phyloP scores from a whole-genome alignment of 1,139 yeast species.

The Geotrichum restrictum region DNA sequence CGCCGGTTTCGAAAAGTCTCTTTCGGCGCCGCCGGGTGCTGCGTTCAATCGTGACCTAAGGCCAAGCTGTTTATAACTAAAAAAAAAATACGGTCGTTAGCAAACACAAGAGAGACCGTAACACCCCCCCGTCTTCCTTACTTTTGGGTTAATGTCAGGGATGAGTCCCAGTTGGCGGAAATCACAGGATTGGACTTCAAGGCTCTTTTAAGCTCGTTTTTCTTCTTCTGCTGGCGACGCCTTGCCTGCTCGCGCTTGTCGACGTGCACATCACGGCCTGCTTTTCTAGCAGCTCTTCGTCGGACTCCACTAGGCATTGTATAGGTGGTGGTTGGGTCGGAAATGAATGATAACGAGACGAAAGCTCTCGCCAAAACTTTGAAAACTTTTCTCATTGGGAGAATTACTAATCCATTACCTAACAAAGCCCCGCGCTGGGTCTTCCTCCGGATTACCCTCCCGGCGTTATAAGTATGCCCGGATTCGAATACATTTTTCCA shows the following conservation, averaged over 20 bases:
- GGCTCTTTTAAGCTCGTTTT: conserved; percentile 11
- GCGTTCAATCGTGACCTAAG: conserved; percentile 61
- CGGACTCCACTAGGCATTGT: conserved; percentile 55
- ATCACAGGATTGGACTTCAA: conserved; percentile 60
- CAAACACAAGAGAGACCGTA: not conserved
- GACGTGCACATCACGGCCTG: conserved; percentile 33
- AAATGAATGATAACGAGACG: too few relatives aligned
- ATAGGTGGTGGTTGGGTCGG: too few relatives aligned
- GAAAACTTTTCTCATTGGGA: not conserved
- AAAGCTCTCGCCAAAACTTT: too few relatives aligned
- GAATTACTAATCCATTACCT: not conserved
- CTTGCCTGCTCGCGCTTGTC: conserved; percentile 14
- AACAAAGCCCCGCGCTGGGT: too few relatives aligned
- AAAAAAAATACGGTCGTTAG: not conserved
- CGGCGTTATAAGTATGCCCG: too few relatives aligned
- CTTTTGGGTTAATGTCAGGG: conserved; percentile 76
- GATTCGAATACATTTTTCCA: too few relatives aligned
- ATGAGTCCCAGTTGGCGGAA: conserved; percentile 85
- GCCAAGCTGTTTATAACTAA: conserved; percentile 57
- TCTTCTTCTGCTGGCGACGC: conserved; percentile 8
- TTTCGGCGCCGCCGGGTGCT: conserved; percentile 46
- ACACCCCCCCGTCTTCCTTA: conserved; percentile 2
- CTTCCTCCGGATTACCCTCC: too few relatives aligned
- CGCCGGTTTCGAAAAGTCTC: conserved; percentile 31
- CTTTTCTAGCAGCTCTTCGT: conserved; percentile 77